phyloP scores from a whole-genome alignment of 1,284 basidiomycete genomes.

The Pterula multifida region DNA sequence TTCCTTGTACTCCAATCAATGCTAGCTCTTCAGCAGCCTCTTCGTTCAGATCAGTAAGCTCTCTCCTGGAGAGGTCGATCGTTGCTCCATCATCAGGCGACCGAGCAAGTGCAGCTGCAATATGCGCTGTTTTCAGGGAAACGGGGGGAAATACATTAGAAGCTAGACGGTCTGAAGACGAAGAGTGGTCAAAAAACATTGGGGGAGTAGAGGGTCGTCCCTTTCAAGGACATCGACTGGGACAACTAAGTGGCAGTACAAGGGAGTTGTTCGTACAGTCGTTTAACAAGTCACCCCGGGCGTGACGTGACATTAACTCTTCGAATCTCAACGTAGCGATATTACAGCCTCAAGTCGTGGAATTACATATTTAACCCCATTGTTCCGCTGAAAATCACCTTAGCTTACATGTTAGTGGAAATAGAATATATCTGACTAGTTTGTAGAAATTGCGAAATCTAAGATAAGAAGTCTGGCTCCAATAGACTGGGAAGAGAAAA shows the following conservation, averaged over 20 bases:
- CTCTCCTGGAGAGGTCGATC: slow-evolving; percentile 70
- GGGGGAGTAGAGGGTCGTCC: slow-evolving; percentile 9
- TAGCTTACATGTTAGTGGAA: too few relatives aligned
- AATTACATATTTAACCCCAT: too few relatives aligned
- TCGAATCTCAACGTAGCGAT: too few relatives aligned
- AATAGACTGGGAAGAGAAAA: too few relatives aligned
- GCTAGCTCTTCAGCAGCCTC: slow-evolving; percentile 67
- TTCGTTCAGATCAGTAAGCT: slow-evolving; percentile 63
- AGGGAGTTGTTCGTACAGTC: neutral
- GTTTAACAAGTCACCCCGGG: too few relatives aligned
- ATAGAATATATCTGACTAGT: too few relatives aligned
- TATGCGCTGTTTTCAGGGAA: slow-evolving; percentile 41
- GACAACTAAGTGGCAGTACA: slow-evolving; percentile 1
- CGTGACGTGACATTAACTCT: neutral
- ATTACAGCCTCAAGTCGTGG: too few relatives aligned
- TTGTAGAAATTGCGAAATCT: too few relatives aligned
- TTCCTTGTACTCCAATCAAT: slow-evolving; percentile 38
- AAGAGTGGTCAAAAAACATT: slow-evolving; percentile 10
- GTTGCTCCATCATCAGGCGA: slow-evolving; percentile 74
- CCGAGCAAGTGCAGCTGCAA: slow-evolving; percentile 51
- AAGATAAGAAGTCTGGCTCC: too few relatives aligned
- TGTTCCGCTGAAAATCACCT: too few relatives aligned
- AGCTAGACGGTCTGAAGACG: slow-evolving; percentile 10
- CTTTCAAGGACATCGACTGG: neutral
- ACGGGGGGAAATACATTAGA: slow-evolving; percentile 18